Evolutionary conservation across 1,284 basidiomycete genomes (phyloP), one percentile per base, ranked within the genome.

Genomic region (Grifola frondosa): DNA sequence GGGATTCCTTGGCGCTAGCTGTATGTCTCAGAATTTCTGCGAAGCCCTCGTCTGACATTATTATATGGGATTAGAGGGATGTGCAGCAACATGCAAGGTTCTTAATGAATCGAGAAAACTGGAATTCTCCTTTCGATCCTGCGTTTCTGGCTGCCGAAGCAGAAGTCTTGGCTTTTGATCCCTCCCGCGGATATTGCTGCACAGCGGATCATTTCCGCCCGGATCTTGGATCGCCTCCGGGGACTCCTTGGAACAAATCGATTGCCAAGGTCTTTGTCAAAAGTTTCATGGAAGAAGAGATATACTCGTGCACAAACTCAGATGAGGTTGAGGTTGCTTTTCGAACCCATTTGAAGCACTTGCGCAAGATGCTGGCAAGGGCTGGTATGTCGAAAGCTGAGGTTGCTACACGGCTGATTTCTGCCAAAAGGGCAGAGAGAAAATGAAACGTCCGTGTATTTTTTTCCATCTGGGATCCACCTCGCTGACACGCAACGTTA

Each of bases 331-430:
- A 21, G 16, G 25, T n/a, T 28, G 5, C 25, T 35, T 13, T 42
- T 42, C 25, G 6, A 17, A 5, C 25, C n/a, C 40, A 42, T n/a
- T 33, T 42, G n/a, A 42, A 30, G 25, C 36, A 42, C 16, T 33
- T 42, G 12, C 29, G 40, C 32, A 4, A 4, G 11, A 38, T 9
- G n/a, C 19, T 38, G 25, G 25, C 25, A 38, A 20, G 16, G n/a
- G 26, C 10, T 15, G 1, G 8, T 21, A 2, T 19, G 30, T 21
- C 26, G 16, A 17, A 13, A 29, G 19, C 15, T 16, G 11, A 10
- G 29, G 2, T 10, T 7, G 4, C 7, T n/a, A n/a, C n/a, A 29
- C 4, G 22, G 15, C n/a, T 20, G n/a, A 13, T 20, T 29, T 12
- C 16, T 29, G 15, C n/a, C n/a, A 28, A 22, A 5, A 17, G 37